A percentile compares a stretch with the other conserved stretches of the same genome.
These are phyloP conservation scores for Metschnikowia corniflorae DNA, from an alignment of 805 yeast species.

Conservation along the genomic window DNA sequence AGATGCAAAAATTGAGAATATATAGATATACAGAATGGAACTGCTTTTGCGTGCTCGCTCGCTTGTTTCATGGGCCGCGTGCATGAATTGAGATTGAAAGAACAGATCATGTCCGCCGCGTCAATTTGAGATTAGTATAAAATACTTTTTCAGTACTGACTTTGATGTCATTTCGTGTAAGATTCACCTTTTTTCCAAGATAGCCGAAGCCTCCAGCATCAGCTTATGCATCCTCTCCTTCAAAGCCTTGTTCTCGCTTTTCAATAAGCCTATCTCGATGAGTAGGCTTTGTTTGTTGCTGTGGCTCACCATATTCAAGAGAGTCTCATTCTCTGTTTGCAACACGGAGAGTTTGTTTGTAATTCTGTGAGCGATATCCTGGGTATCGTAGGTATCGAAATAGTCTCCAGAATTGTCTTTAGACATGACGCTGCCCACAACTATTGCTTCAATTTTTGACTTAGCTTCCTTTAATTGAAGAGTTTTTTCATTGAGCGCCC, in stretches of 20 bases:
- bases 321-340: constrained; percentile 64
- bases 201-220: constrained; percentile 6
- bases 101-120: too few relatives aligned
- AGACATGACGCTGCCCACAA: constrained; percentile 28
- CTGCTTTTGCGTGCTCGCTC: too few relatives aligned
- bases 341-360: constrained; percentile 57
- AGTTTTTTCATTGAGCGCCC: constrained; percentile 42
- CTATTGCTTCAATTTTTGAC: constrained; percentile 55
- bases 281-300: constrained; percentile 73
- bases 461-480: constrained; percentile 60
- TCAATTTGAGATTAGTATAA: too few relatives aligned
- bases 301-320: constrained; percentile 66
- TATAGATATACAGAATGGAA: too few relatives aligned
- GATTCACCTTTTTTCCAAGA: too few relatives aligned
- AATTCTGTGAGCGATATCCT: constrained; percentile 72
- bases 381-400: constrained; percentile 65
- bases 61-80: too few relatives aligned
- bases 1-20: too few relatives aligned
- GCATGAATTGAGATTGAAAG: too few relatives aligned
- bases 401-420: constrained; percentile 33
- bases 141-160: too few relatives aligned
- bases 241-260: constrained; percentile 32
- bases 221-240: constrained; percentile 12
- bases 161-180: too few relatives aligned
- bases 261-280: constrained; percentile 61